Evolutionary conservation across 2,329 filamentous ascomycete species (phyloP), one percentile per base, ranked within the genome.

Genomic region (Biscogniauxia marginata): DNA sequence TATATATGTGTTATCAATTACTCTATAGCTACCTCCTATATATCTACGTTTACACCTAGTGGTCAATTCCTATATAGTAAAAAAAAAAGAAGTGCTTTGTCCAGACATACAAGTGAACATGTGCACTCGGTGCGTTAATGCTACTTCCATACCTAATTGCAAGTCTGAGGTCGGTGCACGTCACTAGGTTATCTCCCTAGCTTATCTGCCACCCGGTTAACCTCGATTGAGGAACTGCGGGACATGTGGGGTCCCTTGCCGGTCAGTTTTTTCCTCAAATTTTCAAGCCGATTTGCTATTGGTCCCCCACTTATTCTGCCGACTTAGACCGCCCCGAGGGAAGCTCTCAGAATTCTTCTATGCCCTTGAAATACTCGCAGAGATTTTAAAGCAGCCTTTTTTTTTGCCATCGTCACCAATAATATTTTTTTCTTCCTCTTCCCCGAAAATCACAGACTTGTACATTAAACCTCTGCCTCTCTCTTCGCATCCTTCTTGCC

Each of bases 391-490:
- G 57, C 56, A 47, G 46, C 49, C 53, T 43, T 55, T 55, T 59
- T 53, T 50, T 55, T 61, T 56, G 61, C 59, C 63, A 54, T 63
- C 61, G 25, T 34, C 50, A 49, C 30, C 54, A 57, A 66, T 62
- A 65, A 63, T 66, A 50, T 56, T 54, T 50, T 61, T 52, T 66
- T 65, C 68, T 63, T 67, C 65, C 66, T 69, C 70, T 13, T n/a
- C 7, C 58, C 60, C 57, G 54, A 56, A 62, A 55, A 71, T 67
- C 58, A 60, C 49, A 24, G 30, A 49, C 56, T 65, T 69, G 64
- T 67, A 67, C 57, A 64, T 58, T 65, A 65, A 50, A 63, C 6
- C 56, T 65, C 64, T 70, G 65, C 66, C 73, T 70, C 65, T 64
- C 69, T 66, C 65, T 65, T 69, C 60, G 68, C 67, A 59, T 60